Evolutionary conservation across 164 flowering plant genomes (phyloP), one percentile per base, ranked within the genome.

Genomic region (Vitis riparia): DNA sequence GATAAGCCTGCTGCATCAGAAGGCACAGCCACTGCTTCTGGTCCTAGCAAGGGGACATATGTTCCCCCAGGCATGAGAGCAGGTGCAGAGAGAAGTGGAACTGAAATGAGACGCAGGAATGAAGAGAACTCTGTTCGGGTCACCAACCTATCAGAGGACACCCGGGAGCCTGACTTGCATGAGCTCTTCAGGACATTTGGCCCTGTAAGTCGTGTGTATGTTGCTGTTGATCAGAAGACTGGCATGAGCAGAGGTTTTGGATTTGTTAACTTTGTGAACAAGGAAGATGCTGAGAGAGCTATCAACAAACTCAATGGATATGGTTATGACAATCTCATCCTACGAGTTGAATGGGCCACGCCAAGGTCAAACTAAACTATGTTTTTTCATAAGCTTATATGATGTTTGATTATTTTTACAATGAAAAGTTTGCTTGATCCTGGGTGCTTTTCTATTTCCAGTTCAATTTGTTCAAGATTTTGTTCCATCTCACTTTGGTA

Each of bases 171-270:
- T 52, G 87, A 84, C 59, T 65, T 84, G 83, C 78, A 57, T 30
- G 88, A 84, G 77, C 86, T 84, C 11, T 84, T 84, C 81, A 77
- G 81, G 10, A 63, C 86, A 5, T 84, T 84, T 69, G 88, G 88
- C 44, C 57, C 79, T 51, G 82, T 82, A 6, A 82, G 81, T 51
- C 84, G 86, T 3, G 86, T 82, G 5, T 84, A 84, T 66, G 86
- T 84, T 50, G 88, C 88, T 11, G 66, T 82, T 14, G 85, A 84
- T 73, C 84, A 82, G 74, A 82, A 80, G 75, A 84, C 87, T 30
- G 77, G 83, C 29, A 59, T 74, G 63, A 84, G 86, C 70, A 63
- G 88, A 63, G 88, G 88, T 12, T 84, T 84, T 71, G 88, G 88
- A 3, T 84, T 82, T 66, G 83, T 82, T 14, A 82, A 79, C 63